Evolutionary conservation across 2,329 filamentous ascomycete genomes (phyloP).

Genomic region (Fusarium udum): DNA sequence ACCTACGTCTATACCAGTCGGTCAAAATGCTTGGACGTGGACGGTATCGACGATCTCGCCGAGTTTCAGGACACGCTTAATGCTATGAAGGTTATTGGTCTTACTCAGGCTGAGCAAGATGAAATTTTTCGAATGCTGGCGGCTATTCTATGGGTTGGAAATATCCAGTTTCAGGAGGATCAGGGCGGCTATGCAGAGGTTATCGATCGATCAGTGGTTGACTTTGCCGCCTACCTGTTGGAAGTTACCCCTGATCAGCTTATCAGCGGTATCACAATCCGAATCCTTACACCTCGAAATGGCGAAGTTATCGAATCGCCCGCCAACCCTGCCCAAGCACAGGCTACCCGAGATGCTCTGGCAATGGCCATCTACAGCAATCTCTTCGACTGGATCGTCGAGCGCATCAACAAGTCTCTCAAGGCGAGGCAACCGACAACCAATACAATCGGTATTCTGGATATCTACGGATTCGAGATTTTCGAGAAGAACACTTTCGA

Average conservation of each 20-base stretch:
- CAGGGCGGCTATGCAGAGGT: constrained; percentile 89
- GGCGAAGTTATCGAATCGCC: constrained; percentile 78
- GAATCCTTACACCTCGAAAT: constrained; percentile 77
- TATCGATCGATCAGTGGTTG: constrained; percentile 87
- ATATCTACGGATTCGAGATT: constrained; percentile 99
- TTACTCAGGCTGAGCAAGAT: constrained; percentile 89
- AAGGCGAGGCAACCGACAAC: constrained; percentile 78
- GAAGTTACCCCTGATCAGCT: constrained; percentile 85
- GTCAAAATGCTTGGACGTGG: constrained; percentile 94
- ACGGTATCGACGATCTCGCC: constrained; percentile 89
- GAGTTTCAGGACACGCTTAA: constrained; percentile 92
- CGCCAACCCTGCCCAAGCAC: constrained; percentile 86
- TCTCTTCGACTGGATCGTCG: constrained; percentile 98
- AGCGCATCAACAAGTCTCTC: constrained; percentile 87
- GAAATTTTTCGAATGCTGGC: constrained; percentile 96
- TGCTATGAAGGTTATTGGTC: constrained; percentile 93
- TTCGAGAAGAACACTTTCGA: constrained; percentile 99
- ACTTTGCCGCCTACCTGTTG: constrained; percentile 92
- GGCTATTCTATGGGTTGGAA: constrained; percentile 92
- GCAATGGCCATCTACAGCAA: constrained; percentile 98
- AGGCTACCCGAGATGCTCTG: constrained; percentile 87
- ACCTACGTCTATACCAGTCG: constrained; percentile 93
- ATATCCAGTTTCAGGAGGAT: constrained; percentile 90
- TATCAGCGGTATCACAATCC: constrained; percentile 87
- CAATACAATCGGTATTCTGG: constrained; percentile 94